These are phyloP conservation scores for Pezicula radicicola DNA, from an alignment of 2,329 filamentous ascomycete species.

Conservation along the genomic window DNA sequence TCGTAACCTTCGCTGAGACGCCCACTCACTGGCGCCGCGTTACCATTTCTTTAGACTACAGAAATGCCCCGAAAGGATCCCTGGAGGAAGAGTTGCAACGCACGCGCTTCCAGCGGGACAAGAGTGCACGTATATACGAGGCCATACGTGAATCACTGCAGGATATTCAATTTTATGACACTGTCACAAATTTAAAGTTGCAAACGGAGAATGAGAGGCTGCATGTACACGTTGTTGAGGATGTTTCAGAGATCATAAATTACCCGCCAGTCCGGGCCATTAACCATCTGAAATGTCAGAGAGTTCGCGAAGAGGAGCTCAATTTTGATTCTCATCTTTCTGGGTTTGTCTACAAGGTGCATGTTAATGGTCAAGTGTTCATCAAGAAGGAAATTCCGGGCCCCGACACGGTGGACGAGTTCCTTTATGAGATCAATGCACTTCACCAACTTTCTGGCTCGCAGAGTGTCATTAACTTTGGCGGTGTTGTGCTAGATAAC, in stretches of 20 bases:
- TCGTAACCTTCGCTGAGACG: slow-evolving; percentile 86
- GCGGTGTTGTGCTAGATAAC: slow-evolving; percentile 85
- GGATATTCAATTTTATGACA: slow-evolving; percentile 96
- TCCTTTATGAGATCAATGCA: slow-evolving; percentile 95
- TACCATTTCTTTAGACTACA: slow-evolving; percentile 92
- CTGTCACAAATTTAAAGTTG: slow-evolving; percentile 92
- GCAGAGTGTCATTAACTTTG: slow-evolving; percentile 77
- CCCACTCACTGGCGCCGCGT: slow-evolving; percentile 80
- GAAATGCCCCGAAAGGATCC: slow-evolving; percentile 73
- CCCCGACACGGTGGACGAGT: slow-evolving; percentile 92
- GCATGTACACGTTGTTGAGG: slow-evolving; percentile 97
- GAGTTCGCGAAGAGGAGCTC: slow-evolving; percentile 70
- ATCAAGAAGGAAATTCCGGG: slow-evolving; percentile 99
- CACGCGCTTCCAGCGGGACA: slow-evolving; percentile 83
- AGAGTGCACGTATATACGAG: slow-evolving; percentile 90
- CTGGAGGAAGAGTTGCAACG: slow-evolving; percentile 79
- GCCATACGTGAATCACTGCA: slow-evolving; percentile 85
- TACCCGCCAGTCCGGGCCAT: slow-evolving; percentile 76
- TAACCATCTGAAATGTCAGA: slow-evolving; percentile 65
- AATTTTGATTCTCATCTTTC: slow-evolving; percentile 90
- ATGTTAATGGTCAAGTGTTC: slow-evolving; percentile 61
- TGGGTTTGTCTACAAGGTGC: slow-evolving; percentile 95
- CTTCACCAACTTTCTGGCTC: slow-evolving; percentile 75
- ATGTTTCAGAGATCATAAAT: slow-evolving; percentile 81
- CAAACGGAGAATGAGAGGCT: slow-evolving; percentile 84